Percentiles rank a stretch among this genome's conserved stretches.
These are phyloP conservation scores for Canna indica DNA, from an alignment of 176 grass and related monocot species.

Conservation along the genomic window DNA sequence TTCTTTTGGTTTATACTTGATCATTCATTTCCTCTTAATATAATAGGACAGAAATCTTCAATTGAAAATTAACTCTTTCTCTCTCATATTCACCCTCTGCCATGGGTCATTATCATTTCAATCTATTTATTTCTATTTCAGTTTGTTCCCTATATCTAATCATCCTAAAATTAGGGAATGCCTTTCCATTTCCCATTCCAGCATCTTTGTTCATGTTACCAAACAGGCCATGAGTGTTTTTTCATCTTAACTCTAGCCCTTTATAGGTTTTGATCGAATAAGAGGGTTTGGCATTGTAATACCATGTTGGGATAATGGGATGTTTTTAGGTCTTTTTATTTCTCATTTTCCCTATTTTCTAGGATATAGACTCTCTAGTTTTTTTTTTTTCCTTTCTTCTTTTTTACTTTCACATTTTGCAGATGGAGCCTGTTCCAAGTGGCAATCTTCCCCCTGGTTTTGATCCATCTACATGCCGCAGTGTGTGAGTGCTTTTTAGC, in stretches of 20 bases:
- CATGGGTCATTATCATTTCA: too few species aligned
- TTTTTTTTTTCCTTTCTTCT: conserved; percentile 19
- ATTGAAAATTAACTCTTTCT: too few species aligned
- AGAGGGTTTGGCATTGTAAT: background rate
- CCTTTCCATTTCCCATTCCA: too few species aligned
- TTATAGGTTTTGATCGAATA: background rate
- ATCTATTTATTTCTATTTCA: too few species aligned
- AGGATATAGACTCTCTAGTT: conserved; percentile 7
- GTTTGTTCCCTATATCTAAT: too few species aligned
- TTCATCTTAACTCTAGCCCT: background rate
- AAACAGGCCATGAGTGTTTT: background rate
- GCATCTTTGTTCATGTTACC: too few species aligned
- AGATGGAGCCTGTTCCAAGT: conserved; percentile 92
- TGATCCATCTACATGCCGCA: conserved; percentile 83
- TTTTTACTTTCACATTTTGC: conserved; percentile 58
- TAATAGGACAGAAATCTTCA: too few species aligned
- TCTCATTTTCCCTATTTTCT: conserved; percentile 6
- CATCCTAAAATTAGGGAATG: too few species aligned
- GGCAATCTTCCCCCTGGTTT: conserved; percentile 88
- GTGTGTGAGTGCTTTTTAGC: conserved; percentile 71
- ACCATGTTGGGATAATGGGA: conserved; percentile 1
- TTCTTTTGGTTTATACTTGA: too few species aligned
- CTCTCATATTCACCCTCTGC: too few species aligned
- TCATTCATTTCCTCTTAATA: too few species aligned
- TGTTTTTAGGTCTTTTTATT: conserved; percentile 29